Base-by-base conservation (phyloP, 768 basidiomycete genomes). In the Psilocybe tampanensis region DNA sequence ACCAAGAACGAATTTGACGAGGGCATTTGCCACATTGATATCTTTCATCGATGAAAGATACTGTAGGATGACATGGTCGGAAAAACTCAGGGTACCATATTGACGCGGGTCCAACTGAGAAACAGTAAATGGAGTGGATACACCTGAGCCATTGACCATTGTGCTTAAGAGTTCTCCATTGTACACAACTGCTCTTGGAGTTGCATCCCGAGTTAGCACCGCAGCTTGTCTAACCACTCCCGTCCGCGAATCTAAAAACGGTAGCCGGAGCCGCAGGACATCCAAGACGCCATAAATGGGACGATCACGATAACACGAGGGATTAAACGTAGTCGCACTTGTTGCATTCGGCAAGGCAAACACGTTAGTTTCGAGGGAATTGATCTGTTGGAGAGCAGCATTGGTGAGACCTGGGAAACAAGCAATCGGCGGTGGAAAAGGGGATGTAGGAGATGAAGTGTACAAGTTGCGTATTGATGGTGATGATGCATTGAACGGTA, bases 211-310 rank as follows among this genome's bases (percentile, higher is more conserved):
- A 15, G 71, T 71, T 29, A 89, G 74, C 8, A 79, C 65, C 23
- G 77, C 79, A 8, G 80, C 85, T 66, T 88, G 85, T 56, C 72
- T 75, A 4, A 80, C 70, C 41, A 76, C 69, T 15, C 75, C 76
- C 15, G 69, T 63, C 32, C 75, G 66, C 5, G 72, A 70, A 64
- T 86, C 80, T 9, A 70, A 49, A 66, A 84, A 88, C 15, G 87
- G 86, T 23, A 86, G 72, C 15, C 86, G 80, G 22, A 86, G 69
- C n/a, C 72, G 77, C 33, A 87, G 67, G 15, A 86, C 64, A 60
- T 88, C 77, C 50, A 89, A 70, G 22, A 84, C 72, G 17, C 86
- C 86, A 62, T 89, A 89, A n/a, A 85, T 70, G 2, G 85, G 87
- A 24, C 83, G 78, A 61, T 76, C 74, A 8, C 78, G 71, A 67